A percentile compares a stretch with the other conserved stretches of the same genome.
Evolutionary conservation across 208 protist genomes (phyloP).

Genomic region (Blechomonas ayalai): DNA sequence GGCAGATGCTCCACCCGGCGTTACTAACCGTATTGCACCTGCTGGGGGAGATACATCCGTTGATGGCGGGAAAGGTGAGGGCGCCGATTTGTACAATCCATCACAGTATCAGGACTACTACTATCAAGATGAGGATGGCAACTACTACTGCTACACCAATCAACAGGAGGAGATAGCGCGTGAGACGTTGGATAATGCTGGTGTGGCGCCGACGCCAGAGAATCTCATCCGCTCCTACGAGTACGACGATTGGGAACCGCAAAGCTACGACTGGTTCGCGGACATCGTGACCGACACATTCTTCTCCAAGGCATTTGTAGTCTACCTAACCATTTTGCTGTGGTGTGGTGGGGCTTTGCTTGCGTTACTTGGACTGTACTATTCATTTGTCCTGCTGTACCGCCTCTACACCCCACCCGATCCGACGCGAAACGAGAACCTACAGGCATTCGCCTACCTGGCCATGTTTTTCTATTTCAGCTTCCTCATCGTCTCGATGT

Average conservation of each 20-base stretch:
- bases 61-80: conserved; percentile 15
- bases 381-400: conserved; percentile 66
- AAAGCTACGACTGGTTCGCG: conserved; percentile 55
- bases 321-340: conserved; percentile 77
- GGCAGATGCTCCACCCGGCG: no score
- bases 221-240: conserved; percentile 58
- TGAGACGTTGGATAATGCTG: no score
- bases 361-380: conserved; percentile 45
- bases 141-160: conserved; percentile 62
- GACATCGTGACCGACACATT: conserved; percentile 79
- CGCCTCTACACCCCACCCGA: conserved; percentile 46
- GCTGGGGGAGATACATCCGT: not conserved
- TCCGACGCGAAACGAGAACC: conserved; percentile 12
- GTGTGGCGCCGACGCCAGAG: conserved; percentile 12
- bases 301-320: conserved; percentile 42
- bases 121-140: conserved; percentile 66
- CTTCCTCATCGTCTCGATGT: conserved; percentile 47
- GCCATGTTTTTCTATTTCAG: conserved; percentile 76
- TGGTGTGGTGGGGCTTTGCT: conserved; percentile 58
- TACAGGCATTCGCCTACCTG: conserved; percentile 56
- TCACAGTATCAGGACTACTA: conserved; percentile 57
- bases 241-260: conserved; percentile 70
- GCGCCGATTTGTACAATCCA: conserved; percentile 34
- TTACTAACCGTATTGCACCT: no score
- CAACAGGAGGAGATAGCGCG: conserved; percentile 18